Evolutionary conservation across 352 stramenopile species (phyloP).

Genomic region (Pythium graminicola): DNA sequence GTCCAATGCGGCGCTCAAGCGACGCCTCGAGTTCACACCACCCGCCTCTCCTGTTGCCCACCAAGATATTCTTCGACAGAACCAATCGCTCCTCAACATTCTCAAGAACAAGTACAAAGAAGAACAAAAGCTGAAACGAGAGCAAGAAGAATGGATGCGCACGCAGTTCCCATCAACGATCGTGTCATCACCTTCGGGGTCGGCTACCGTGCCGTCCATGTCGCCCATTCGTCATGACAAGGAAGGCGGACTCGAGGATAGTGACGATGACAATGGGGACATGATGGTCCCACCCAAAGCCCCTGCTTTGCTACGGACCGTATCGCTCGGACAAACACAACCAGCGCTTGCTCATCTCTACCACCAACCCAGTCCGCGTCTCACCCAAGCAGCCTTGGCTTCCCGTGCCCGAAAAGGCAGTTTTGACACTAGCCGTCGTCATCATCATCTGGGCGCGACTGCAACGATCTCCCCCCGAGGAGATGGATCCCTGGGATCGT

Average conservation of each 20-base stretch:
- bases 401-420: slow-evolving; percentile 34
- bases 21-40: slow-evolving; percentile 33
- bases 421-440: slow-evolving; percentile 20
- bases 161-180: slow-evolving; percentile 17
- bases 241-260: background rate
- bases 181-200: background rate
- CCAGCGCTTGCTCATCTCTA: background rate
- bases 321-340: slow-evolving; percentile 34
- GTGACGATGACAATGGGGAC: slow-evolving; percentile 11
- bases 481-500: background rate
- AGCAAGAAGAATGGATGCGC: slow-evolving; percentile 72
- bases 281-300: slow-evolving; percentile 25
- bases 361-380: slow-evolving; percentile 35
- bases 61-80: slow-evolving; percentile 49
- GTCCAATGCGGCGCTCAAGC: slow-evolving; percentile 2
- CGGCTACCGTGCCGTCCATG: slow-evolving; percentile 14
- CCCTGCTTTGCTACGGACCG: slow-evolving; percentile 36
- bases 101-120: slow-evolving; percentile 56
- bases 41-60: slow-evolving; percentile 60
- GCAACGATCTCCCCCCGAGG: slow-evolving; percentile 15
- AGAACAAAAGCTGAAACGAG: slow-evolving; percentile 58
- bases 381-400: slow-evolving; percentile 39
- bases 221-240: slow-evolving; percentile 27
- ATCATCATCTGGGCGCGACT: background rate
- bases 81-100: slow-evolving; percentile 54